Evolutionary conservation across 192 early-diverging fungal genomes (phyloP).

Genomic region (Entomortierella beljakovae): DNA sequence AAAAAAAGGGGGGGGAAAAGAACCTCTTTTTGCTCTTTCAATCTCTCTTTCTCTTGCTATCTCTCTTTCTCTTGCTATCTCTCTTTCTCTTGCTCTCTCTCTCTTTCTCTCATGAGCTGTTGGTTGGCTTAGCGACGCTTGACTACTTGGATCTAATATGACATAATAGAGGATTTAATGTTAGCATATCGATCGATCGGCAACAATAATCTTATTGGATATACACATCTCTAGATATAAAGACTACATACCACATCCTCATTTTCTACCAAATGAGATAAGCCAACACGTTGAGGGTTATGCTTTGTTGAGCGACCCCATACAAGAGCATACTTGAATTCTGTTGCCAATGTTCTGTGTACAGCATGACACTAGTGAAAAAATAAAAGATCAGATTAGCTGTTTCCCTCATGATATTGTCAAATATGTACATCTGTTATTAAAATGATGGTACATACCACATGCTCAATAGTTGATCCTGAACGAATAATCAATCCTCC

Average conservation of each 20-base stretch:
- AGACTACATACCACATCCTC: conserved; percentile 86
- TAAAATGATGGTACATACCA: conserved; percentile 46
- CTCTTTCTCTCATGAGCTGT: not conserved
- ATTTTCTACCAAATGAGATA: conserved; percentile 85
- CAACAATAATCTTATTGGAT: not conserved
- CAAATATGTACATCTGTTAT: not conserved
- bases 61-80: conserved; percentile 4
- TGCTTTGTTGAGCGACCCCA: conserved; percentile 96
- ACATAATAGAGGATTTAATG: too few species aligned
- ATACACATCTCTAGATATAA: not conserved
- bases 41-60: too few species aligned
- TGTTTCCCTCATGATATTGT: not conserved
- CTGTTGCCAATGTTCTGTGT: conserved; percentile 86
- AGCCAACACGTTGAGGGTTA: conserved; percentile 94
- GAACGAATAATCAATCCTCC: conserved; percentile 90
- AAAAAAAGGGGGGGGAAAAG: too few species aligned
- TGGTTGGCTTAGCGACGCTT: conserved; percentile 35
- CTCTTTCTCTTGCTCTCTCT: not conserved
- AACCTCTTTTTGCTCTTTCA: too few species aligned
- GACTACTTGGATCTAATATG: conserved; percentile 47
- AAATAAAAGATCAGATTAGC: conserved; percentile 1
- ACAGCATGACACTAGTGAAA: conserved; percentile 76
- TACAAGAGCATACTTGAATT: conserved; percentile 96
- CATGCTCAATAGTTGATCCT: conserved; percentile 84
- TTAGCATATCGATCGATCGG: not conserved